Evolutionary conservation across 768 basidiomycete species (phyloP), one percentile per base, ranked within the genome.

Genomic region (Mrakia hoshinonis): DNA sequence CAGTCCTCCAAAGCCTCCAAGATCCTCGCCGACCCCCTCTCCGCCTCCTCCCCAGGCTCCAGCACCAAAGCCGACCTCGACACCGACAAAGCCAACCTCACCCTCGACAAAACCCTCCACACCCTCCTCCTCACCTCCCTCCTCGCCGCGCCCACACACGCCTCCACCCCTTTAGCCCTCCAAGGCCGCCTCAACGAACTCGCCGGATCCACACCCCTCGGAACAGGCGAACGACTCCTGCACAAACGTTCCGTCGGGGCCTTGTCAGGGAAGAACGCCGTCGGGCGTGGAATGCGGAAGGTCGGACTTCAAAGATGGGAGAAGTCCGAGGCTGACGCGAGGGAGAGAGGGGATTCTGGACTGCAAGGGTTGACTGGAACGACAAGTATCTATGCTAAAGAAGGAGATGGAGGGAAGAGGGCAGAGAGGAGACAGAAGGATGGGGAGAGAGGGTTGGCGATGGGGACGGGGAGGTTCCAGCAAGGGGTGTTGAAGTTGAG

Each of bases 81-180:
- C 36, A 61, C 58, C 11, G 58, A 61, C 18, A 61, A 61, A 68
- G 74, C 76, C 38, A 79, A 80, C 66, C 67, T 75, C 0, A 71
- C 75, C n/a, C 75, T 80, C 22, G 80, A 80, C 75, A 78, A 78
- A 68, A 76, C 79, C 10, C 74, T 80, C 4, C 80, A 80, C 46
- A 67, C 74, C 39, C 74, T 80, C 65, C 73, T 80, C 22, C 70
- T 78, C 48, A 79, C 76, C 20, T 75, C 71, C 20, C 75, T 80
- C 22, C 64, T 80, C 2, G 76, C 80, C 12, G 51, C 75, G 3
- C 39, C 71, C 15, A 58, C 75, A 11, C 68, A 72, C 24, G 60
- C 72, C 13, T 74, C 75, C 10, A 67, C 73, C 7, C 46, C 62
- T 5, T 29, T 24, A 31, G 43, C 71, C 24, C 68, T 68, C 26